These are phyloP conservation scores for Boechera retrofracta DNA, from an alignment of 345 rosid species.

Conservation along the genomic window DNA sequence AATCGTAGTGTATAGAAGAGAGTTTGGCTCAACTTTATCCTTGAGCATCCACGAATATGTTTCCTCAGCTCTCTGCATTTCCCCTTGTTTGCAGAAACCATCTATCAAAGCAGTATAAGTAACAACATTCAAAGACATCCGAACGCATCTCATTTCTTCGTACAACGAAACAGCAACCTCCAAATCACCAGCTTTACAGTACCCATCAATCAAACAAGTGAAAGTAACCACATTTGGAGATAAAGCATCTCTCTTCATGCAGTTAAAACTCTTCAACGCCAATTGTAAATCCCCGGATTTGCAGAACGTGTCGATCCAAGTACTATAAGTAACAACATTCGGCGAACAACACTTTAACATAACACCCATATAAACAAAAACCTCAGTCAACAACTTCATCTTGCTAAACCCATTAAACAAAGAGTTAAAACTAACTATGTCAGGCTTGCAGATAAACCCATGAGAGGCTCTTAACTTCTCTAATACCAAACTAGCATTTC, in stretches of 20 bases:
- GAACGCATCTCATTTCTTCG: conserved; percentile 43
- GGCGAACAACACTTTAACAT: conserved; percentile 54
- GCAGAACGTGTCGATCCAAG: conserved; percentile 53
- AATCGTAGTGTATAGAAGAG: conserved; percentile 47
- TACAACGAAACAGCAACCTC: conserved; percentile 46
- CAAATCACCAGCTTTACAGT: conserved; percentile 48
- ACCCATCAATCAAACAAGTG: conserved; percentile 59
- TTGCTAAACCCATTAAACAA: conserved; percentile 57
- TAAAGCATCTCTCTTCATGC: conserved; percentile 49
- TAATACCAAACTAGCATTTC: conserved; percentile 43
- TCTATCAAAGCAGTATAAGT: conserved; percentile 49
- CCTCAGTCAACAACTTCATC: conserved; percentile 44
- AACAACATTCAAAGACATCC: conserved; percentile 46
- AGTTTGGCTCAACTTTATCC: conserved; percentile 44
- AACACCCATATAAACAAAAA: conserved; percentile 51
- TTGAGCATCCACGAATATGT: conserved; percentile 41
- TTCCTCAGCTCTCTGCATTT: conserved; percentile 46
- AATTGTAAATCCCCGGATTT: conserved; percentile 41
- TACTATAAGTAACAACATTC: conserved; percentile 52
- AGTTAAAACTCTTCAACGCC: conserved; percentile 43
- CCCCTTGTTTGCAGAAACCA: conserved; percentile 52
- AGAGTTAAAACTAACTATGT: conserved; percentile 53
- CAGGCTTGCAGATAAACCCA: conserved; percentile 43
- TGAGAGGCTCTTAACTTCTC: conserved; percentile 39
- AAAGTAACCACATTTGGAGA: conserved; percentile 50